Conservation (phyloP, 2,329 filamentous ascomycete genomes). For the Botrytis squamosa region DNA sequence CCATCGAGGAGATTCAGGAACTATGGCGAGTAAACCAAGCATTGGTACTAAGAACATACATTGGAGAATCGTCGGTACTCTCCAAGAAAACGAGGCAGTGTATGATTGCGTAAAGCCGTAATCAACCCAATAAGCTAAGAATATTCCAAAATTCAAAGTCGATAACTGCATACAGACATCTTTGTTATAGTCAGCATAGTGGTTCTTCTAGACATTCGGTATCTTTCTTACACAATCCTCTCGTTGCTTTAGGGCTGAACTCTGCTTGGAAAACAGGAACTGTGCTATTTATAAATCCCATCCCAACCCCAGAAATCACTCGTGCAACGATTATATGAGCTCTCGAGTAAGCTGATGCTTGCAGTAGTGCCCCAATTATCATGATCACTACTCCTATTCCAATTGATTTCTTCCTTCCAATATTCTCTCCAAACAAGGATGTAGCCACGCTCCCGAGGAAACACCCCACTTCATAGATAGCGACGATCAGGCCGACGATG, state of each 20-base stretch:
- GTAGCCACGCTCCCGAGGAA: slow-evolving; percentile 49
- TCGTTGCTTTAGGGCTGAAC: slow-evolving; percentile 43
- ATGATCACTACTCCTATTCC: slow-evolving; percentile 55
- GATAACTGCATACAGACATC: slow-evolving; percentile 49
- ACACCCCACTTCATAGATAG: slow-evolving; percentile 51
- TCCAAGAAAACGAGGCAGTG: slow-evolving; percentile 49
- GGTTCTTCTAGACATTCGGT: rapidly evolving
- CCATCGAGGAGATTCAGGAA: slow-evolving; percentile 53
- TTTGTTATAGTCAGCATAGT: slow-evolving; percentile 23
- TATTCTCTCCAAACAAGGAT: slow-evolving; percentile 50
- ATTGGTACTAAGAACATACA: slow-evolving; percentile 40
- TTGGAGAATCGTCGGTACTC: slow-evolving; percentile 58
- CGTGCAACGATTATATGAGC: slow-evolving; percentile 54
- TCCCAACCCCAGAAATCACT: slow-evolving; percentile 49
- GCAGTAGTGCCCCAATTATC: slow-evolving; percentile 52
- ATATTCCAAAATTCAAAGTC: slow-evolving; percentile 54
- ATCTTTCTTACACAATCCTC: slow-evolving; percentile 37
- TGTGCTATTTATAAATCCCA: slow-evolving; percentile 45
- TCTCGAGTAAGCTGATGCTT: slow-evolving; percentile 44
- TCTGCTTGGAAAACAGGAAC: slow-evolving; percentile 57
- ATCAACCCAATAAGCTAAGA: slow-evolving; percentile 61
- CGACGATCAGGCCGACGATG: slow-evolving; percentile 48
- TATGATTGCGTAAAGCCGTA: slow-evolving; percentile 55
- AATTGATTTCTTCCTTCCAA: slow-evolving; percentile 57
- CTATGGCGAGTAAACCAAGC: slow-evolving; percentile 48